phyloP scores from a whole-genome alignment of 805 yeast species.

The Ogataea chonburiensis region DNA sequence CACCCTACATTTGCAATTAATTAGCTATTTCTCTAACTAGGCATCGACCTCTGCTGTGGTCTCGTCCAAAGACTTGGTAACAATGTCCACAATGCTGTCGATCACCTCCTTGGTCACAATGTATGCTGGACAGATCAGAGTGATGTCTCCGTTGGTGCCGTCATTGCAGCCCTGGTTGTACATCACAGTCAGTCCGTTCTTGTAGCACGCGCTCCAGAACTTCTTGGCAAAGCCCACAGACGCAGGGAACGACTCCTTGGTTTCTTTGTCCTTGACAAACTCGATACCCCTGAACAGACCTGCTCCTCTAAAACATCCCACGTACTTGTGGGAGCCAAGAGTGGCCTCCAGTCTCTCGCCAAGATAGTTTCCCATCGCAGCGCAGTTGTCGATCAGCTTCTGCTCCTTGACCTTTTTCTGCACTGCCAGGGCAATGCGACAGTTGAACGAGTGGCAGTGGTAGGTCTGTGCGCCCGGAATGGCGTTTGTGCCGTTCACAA shows the following conservation, averaged over 20 bases:
- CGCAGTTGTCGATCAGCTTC: constrained; percentile 40
- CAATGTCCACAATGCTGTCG: constrained; percentile 29
- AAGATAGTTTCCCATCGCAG: constrained; percentile 42
- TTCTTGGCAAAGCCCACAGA: constrained; percentile 32
- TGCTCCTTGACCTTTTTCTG: constrained; percentile 41
- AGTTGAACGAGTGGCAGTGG: constrained; percentile 45
- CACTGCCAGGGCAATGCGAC: constrained; percentile 43
- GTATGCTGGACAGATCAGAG: constrained; percentile 45
- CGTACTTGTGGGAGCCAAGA: constrained; percentile 34
- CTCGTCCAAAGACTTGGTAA: constrained; percentile 16
- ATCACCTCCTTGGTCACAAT: constrained; percentile 37
- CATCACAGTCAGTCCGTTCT: constrained; percentile 43
- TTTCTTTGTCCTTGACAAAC: constrained; percentile 44
- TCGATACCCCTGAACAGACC: constrained; percentile 58
- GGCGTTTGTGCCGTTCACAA: constrained; percentile 37
- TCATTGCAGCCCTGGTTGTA: constrained; percentile 41
- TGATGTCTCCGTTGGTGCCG: constrained; percentile 44
- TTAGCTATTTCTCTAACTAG: too few relatives aligned
- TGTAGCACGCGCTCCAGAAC: constrained; percentile 35
- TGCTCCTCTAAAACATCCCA: constrained; percentile 53
- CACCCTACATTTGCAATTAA: background rate
- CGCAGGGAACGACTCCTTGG: constrained; percentile 45
- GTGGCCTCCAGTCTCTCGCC: constrained; percentile 36
- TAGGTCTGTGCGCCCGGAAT: constrained; percentile 48
- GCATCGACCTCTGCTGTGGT: constrained; percentile 6